phyloP scores from a whole-genome alignment of 164 flowering plant species.

The Chloranthus sessilifolius region DNA sequence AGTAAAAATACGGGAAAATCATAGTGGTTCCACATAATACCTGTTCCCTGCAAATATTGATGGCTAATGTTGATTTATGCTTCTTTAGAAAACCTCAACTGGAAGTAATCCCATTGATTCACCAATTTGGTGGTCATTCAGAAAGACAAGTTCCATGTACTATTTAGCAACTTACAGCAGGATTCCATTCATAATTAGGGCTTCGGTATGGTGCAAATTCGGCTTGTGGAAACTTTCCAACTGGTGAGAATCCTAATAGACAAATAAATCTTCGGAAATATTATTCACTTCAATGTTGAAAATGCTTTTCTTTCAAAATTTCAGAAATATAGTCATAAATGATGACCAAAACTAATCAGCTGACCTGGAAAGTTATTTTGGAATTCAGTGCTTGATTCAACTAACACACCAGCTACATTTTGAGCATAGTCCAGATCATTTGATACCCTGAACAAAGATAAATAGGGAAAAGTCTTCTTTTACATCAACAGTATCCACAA shows the following conservation, averaged over 20 bases:
- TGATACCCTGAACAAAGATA: constrained; percentile 38
- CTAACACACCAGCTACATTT: constrained; percentile 73
- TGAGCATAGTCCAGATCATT: constrained; percentile 47
- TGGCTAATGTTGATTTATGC: neutral
- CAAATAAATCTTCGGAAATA: neutral
- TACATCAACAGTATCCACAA: neutral
- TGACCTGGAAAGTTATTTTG: constrained; percentile 42
- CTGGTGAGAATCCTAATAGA: constrained; percentile 81
- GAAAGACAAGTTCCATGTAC: neutral
- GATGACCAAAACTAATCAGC: neutral
- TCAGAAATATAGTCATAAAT: constrained; percentile 3
- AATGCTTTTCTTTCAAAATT: neutral
- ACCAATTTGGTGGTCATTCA: constrained; percentile 1
- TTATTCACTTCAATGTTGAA: constrained; percentile 3
- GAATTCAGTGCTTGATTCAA: constrained; percentile 42
- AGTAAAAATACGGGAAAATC: constrained; percentile 86
- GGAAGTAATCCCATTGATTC: neutral
- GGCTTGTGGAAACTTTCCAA: constrained; percentile 72
- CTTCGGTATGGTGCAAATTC: constrained; percentile 72
- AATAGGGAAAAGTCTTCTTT: constrained; percentile 6
- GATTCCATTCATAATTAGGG: constrained; percentile 76
- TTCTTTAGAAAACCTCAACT: neutral
- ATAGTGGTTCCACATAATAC: constrained; percentile 69
- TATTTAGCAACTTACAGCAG: constrained; percentile 52
- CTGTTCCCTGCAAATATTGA: constrained; percentile 67